phyloP scores from a whole-genome alignment of 371 early-diverging fungal species.

The Choanephora cucurbitarum region DNA sequence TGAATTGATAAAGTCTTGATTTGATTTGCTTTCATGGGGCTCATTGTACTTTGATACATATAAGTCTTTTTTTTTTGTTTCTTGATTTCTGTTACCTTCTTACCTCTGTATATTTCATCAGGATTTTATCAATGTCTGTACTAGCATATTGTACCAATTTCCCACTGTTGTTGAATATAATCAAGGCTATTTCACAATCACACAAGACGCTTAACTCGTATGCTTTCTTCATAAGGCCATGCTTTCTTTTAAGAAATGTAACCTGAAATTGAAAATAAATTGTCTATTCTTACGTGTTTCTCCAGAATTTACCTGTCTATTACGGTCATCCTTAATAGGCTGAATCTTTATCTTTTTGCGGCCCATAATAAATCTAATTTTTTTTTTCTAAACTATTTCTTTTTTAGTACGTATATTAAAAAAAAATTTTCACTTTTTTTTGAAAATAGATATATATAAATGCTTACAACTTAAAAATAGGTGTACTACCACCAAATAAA shows the following conservation, averaged over 20 bases:
- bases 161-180: constrained; percentile 90
- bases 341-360: constrained; percentile 97
- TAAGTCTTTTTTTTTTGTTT: not conserved
- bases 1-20: constrained; percentile 36
- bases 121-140: constrained; percentile 89
- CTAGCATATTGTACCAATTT: constrained; percentile 93
- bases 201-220: constrained; percentile 97
- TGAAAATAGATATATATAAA: constrained; percentile 1
- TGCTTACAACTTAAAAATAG: constrained; percentile 3
- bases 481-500: not conserved
- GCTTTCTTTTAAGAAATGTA: constrained; percentile 26
- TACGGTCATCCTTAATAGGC: constrained; percentile 92
- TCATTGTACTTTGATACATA: constrained; percentile 41
- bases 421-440: constrained; percentile 10
- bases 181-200: constrained; percentile 94
- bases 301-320: constrained; percentile 90
- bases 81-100: not conserved
- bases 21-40: constrained; percentile 51
- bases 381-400: no score
- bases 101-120: constrained; percentile 91
- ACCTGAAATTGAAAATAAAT: constrained; percentile 6
- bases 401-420: no score
- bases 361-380: constrained; percentile 67
- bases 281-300: not conserved
- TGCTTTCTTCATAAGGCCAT: constrained; percentile 98